A percentile compares a stretch with the other conserved stretches of the same genome.
Evolutionary conservation across 2,329 filamentous ascomycete species (phyloP).

Genomic region (Pseudopyrenochaeta lycopersici): DNA sequence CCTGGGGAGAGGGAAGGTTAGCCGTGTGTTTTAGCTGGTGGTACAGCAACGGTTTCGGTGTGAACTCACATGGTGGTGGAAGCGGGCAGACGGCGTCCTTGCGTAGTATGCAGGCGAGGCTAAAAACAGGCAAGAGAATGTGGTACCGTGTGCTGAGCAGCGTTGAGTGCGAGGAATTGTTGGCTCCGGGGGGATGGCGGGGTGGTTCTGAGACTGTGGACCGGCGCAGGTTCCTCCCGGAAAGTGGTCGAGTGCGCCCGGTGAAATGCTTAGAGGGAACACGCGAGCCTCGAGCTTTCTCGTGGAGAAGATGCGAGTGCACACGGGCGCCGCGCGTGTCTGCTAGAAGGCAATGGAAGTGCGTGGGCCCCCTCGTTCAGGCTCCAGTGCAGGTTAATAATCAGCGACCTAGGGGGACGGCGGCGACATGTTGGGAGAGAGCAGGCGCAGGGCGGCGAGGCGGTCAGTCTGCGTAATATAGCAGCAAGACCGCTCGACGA

Average conservation of each 20-base stretch:
- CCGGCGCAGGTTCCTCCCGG: constrained; percentile 28
- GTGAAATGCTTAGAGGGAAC: constrained; percentile 29
- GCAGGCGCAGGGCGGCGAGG: constrained; percentile 10
- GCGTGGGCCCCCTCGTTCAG: constrained; percentile 26
- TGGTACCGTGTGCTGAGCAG: constrained; percentile 40
- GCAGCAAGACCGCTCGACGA: constrained; percentile 11
- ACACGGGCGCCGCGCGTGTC: constrained; percentile 11
- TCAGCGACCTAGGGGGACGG: constrained; percentile 18
- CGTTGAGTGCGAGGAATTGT: constrained; percentile 13
- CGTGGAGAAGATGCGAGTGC: constrained; percentile 3
- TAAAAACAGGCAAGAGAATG: constrained; percentile 44
- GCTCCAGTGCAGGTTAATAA: constrained; percentile 32
- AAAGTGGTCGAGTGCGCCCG: constrained; percentile 21
- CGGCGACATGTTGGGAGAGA: constrained; percentile 16
- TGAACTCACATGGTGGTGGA: constrained; percentile 46
- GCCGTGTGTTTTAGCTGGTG: constrained; percentile 37
- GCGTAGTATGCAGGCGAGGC: constrained; percentile 45
- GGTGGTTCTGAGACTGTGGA: constrained; percentile 20
- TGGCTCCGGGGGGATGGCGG: constrained; percentile 23
- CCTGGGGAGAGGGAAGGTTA: constrained; percentile 63
- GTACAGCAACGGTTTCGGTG: constrained; percentile 46
- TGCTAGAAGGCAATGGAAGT: constrained; percentile 43
- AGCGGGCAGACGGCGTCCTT: constrained; percentile 36
- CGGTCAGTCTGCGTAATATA: constrained; percentile 27
- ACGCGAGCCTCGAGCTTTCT: constrained; percentile 11